These are phyloP conservation scores for Nothopassalora personata DNA, from an alignment of 2,329 filamentous ascomycete genomes.

Conservation along the genomic window DNA sequence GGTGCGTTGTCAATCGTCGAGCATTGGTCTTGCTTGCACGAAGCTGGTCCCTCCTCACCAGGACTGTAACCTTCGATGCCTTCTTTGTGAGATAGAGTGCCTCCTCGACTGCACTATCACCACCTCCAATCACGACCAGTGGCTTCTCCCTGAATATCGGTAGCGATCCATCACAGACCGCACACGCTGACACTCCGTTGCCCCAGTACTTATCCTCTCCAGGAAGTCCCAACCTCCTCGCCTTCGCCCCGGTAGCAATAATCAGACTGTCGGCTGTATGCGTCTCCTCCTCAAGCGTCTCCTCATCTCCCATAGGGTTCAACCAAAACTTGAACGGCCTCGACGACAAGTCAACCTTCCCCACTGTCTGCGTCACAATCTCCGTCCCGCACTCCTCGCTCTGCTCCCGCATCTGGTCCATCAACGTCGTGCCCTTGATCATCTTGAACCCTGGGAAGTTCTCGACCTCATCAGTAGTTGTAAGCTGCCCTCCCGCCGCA, in stretches of 20 bases:
- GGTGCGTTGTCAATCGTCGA: conserved; percentile 70
- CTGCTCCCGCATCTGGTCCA: conserved; percentile 93
- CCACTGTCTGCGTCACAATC: conserved; percentile 88
- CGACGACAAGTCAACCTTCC: conserved; percentile 74
- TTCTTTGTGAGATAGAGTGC: conserved; percentile 97
- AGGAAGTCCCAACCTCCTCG: conserved; percentile 70
- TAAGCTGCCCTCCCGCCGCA: conserved; percentile 91
- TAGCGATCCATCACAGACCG: conserved; percentile 93
- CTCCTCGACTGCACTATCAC: conserved; percentile 95
- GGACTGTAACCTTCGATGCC: conserved; percentile 86
- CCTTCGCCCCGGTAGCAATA: conserved; percentile 91
- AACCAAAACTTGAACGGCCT: conserved; percentile 86
- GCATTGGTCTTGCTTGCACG: conserved; percentile 91
- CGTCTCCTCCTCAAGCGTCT: conserved; percentile 59
- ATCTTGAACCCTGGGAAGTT: conserved; percentile 95
- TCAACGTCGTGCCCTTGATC: conserved; percentile 81
- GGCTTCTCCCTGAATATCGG: conserved; percentile 97
- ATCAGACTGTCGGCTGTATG: conserved; percentile 91
- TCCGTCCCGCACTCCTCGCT: conserved; percentile 87
- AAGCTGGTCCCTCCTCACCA: conserved; percentile 81
- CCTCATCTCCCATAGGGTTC: conserved; percentile 70
- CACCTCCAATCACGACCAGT: conserved; percentile 90
- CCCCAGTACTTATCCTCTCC: conserved; percentile 98
- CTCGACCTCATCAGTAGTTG: conserved; percentile 96
- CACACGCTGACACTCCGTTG: conserved; percentile 91